Percentiles rank a stretch among this genome's conserved stretches.
phyloP scores from a whole-genome alignment of 306 rosid species.

The Psophocarpus tetragonolobus region DNA sequence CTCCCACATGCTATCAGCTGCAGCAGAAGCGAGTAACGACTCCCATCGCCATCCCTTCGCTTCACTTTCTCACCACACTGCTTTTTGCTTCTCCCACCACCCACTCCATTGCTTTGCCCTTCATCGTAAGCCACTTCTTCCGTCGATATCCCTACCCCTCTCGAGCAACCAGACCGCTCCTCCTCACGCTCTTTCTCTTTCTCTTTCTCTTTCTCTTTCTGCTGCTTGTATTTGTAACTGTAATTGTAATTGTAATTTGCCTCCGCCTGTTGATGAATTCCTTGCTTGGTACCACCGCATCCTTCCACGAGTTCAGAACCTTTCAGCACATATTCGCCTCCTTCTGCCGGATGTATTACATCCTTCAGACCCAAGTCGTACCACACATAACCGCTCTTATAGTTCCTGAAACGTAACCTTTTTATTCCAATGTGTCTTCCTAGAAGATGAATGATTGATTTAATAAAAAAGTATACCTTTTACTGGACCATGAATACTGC shows the following conservation, averaged over 20 bases:
- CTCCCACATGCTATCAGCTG: constrained; percentile 87
- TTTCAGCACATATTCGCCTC: constrained; percentile 81
- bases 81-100: neutral
- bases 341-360: constrained; percentile 71
- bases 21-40: constrained; percentile 65
- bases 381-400: constrained; percentile 89
- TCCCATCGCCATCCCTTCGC: constrained; percentile 7
- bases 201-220: constrained; percentile 40
- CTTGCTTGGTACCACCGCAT: constrained; percentile 42
- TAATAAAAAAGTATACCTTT: constrained; percentile 45
- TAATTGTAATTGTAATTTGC: constrained; percentile 26
- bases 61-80: constrained; percentile 9
- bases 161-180: constrained; percentile 75
- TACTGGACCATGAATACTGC: constrained; percentile 91
- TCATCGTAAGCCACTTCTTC: constrained; percentile 51
- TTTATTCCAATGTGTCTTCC: neutral
- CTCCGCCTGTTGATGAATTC: constrained; percentile 37
- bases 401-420: constrained; percentile 50
- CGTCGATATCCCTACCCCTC: constrained; percentile 83
- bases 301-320: constrained; percentile 74
- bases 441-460: neutral
- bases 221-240: constrained; percentile 30
- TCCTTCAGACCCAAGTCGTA: constrained; percentile 72
- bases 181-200: constrained; percentile 57
- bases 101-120: constrained; percentile 7